Conservation (phyloP, 192 early-diverging fungal genomes). For the Mortierella hygrophila region DNA sequence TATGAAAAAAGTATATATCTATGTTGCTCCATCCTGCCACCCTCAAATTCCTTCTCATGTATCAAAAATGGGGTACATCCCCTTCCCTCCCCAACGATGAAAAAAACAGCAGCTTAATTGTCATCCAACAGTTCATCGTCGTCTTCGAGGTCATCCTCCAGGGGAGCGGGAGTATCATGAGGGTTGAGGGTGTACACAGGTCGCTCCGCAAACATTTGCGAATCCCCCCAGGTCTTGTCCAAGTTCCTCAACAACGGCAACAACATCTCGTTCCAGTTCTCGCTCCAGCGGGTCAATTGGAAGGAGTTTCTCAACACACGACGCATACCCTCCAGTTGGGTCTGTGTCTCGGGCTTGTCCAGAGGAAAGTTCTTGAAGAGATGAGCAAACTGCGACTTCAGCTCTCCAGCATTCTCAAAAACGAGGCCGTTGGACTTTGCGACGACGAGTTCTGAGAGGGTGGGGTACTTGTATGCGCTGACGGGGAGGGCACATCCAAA, state of each 20-base stretch:
- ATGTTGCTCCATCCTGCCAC: no score
- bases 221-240: constrained; percentile 55
- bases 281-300: constrained; percentile 45
- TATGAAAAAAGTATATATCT: no score
- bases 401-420: constrained; percentile 40
- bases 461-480: constrained; percentile 70
- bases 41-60: no score
- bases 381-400: constrained; percentile 32
- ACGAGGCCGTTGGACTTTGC: constrained; percentile 47
- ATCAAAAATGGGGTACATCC: no score
- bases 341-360: constrained; percentile 30
- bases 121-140: constrained; percentile 5
- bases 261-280: constrained; percentile 45
- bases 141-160: constrained; percentile 4
- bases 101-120: background rate
- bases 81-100: no score
- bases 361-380: constrained; percentile 43
- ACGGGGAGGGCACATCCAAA: constrained; percentile 96
- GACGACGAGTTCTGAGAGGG: constrained; percentile 42
- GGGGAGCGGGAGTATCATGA: background rate
- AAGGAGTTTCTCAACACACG: constrained; percentile 26
- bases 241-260: constrained; percentile 40
- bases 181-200: constrained; percentile 31
- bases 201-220: constrained; percentile 52
- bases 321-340: constrained; percentile 37